phyloP scores from a whole-genome alignment of 768 basidiomycete genomes.

The Hemileccinum impolitum region DNA sequence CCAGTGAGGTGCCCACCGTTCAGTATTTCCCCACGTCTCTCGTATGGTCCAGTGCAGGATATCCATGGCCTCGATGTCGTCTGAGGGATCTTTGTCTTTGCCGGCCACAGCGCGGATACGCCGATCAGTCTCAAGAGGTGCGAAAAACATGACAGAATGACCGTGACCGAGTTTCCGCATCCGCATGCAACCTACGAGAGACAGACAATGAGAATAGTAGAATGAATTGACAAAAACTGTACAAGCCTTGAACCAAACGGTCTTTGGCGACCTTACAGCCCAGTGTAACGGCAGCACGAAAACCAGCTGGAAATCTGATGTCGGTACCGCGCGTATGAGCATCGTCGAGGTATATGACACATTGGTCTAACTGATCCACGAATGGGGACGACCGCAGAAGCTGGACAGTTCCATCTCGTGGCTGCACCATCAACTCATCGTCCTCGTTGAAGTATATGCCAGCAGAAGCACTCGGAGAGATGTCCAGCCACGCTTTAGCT shows the following conservation, averaged over 20 bases:
- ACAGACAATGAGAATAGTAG: no score
- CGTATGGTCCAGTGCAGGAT: conserved; percentile 43
- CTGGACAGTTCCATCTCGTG: no score
- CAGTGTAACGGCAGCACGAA: not conserved
- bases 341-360: conserved; percentile 11
- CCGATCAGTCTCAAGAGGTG: conserved; percentile 40
- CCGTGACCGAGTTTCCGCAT: conserved; percentile 45
- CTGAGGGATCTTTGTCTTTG: not conserved
- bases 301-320: conserved; percentile 7
- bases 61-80: conserved; percentile 24
- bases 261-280: conserved; percentile 11
- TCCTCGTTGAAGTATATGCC: conserved; percentile 20
- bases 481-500: conserved; percentile 36
- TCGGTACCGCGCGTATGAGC: conserved; percentile 14
- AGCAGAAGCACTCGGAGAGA: conserved; percentile 8
- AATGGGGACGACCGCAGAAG: no score
- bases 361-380: not conserved
- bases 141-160: conserved; percentile 47
- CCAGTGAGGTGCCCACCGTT: conserved; percentile 39
- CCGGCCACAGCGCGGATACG: conserved; percentile 30
- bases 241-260: conserved; percentile 11
- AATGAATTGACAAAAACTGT: no score
- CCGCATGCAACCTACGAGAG: conserved; percentile 45
- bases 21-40: conserved; percentile 41
- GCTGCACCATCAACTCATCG: no score